Evolutionary conservation across 1,284 basidiomycete species (phyloP), one percentile per base, ranked within the genome.

Genomic region (Ganoderma meredithae): DNA sequence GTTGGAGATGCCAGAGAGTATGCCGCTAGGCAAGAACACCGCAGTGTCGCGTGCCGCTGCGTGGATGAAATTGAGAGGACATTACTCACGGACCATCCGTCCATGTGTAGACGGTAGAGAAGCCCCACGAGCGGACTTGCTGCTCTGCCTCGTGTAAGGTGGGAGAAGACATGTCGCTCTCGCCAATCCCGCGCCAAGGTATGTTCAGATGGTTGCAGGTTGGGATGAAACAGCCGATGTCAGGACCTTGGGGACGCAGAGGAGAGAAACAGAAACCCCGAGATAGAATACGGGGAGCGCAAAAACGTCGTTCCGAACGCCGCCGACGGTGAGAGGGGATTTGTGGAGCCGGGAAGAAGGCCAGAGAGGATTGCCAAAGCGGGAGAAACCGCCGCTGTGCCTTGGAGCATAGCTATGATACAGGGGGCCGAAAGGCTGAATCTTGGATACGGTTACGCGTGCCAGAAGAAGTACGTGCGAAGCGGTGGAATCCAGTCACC

Each of bases 61-160:
- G 19, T n/a, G 17, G 19, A n/a, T 33, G 47, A 49, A 36, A 59
- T n/a, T 13, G 27, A 33, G n/a, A n/a, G 41, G 6, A 60, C 4
- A 27, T 22, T 60, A 77, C 79, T 60, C 69, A 79, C 79, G 77
- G 77, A 31, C 68, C 66, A 69, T 80, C 79, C 25, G 77, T 77
- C 78, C 78, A 78, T 25, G 78, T 79, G 70, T 75, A 80, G 22
- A 78, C 79, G 43, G 72, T 75, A 19, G 72, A 64, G 68, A 79
- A 79, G 7, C 79, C 79, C 78, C 77, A 79, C 4, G 73, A 74
- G 27, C 73, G 74, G 19, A 79, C 78, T 69, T 76, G 72, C 19
- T 69, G 64, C 64, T 76, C 73, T 25, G 76, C 75, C 39, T 74
- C 74, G 19, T 68, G 65, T 43, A 64, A 68, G 10, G 71, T 66